Base-by-base conservation (phyloP, 2,329 filamentous ascomycete species). In the Amylocarpus encephaloides region DNA sequence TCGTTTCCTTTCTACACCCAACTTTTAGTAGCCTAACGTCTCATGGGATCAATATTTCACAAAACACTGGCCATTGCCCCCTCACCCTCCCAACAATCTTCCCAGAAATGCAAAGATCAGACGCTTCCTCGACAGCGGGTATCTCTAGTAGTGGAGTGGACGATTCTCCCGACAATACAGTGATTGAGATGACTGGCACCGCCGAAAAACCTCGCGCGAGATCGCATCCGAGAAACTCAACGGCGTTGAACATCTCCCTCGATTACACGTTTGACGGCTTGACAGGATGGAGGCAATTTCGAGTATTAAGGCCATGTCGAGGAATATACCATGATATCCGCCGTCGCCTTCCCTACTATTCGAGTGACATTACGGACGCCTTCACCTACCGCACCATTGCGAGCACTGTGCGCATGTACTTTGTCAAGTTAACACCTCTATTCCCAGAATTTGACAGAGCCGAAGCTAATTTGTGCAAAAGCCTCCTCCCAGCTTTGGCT, bases 381-480 rank as follows among this genome's bases (percentile, higher is more conserved):
- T 72, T 73, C 54, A 77, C 72, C 5, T 81, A 80, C 57, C 68
- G 77, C 13, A 75, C 73, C 2, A 65, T 80, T 36, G 75, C 77
- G 5, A 77, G 73, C 51, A 78, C 73, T 0, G 66, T 81, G 10
- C 73, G 75, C 2, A 81, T 80, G 67, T 80, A 79, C 64, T 80
- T 80, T 64, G 75, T 79, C 46, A 77, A 77, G 70, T 72, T 54
- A 53, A 64, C 51, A 22, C 15, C 11, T 6, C 16, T 19, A 34
- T 30, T 18, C 1, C 18, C 10, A 29, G 6, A 12, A n/a, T n/a
- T n/a, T 33, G 18, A 43, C 2, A 15, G 33, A 16, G 56, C 71
- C 9, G 16, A 16, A 12, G 9, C 36, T 40, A 40, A 40, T 18
- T 7, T 18, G 7, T 18, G 16, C 36, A 34, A 11, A 11, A 18